These are phyloP conservation scores for Phytophthora pini DNA, from an alignment of 352 stramenopile species.

Conservation along the genomic window DNA sequence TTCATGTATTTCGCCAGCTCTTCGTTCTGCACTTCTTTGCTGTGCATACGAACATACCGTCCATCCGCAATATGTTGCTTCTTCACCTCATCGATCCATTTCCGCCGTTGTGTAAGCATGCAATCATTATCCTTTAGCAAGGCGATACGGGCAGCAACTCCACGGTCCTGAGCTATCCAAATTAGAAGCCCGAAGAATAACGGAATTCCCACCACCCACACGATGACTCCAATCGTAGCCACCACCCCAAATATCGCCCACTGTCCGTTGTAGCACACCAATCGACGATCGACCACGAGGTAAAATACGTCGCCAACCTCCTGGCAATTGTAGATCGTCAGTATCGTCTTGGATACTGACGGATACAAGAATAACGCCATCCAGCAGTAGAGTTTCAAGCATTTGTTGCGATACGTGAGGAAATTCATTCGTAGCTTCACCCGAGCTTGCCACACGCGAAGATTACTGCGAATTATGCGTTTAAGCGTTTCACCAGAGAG, in stretches of 20 bases:
- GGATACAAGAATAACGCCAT: slow-evolving; percentile 79
- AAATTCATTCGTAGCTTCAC: slow-evolving; percentile 88
- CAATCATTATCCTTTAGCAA: slow-evolving; percentile 49
- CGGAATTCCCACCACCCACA: slow-evolving; percentile 81
- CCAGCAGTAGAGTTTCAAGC: slow-evolving; percentile 82
- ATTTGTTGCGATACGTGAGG: slow-evolving; percentile 82
- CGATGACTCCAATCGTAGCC: slow-evolving; percentile 55
- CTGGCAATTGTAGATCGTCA: slow-evolving; percentile 85
- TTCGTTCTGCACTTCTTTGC: slow-evolving; percentile 61
- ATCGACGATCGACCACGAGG: slow-evolving; percentile 68
- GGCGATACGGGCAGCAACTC: slow-evolving; percentile 53
- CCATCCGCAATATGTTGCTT: slow-evolving; percentile 53
- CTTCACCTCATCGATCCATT: slow-evolving; percentile 71
- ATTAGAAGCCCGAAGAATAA: slow-evolving; percentile 86
- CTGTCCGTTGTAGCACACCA: slow-evolving; percentile 70
- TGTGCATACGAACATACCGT: slow-evolving; percentile 64
- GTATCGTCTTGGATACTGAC: slow-evolving; percentile 78
- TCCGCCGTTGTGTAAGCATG: slow-evolving; percentile 47
- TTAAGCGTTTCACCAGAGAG: slow-evolving; percentile 62
- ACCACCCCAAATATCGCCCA: slow-evolving; percentile 74
- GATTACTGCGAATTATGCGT: slow-evolving; percentile 71
- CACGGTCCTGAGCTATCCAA: slow-evolving; percentile 63
- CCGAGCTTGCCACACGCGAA: slow-evolving; percentile 78
- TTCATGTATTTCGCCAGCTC: slow-evolving; percentile 81
- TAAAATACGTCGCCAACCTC: slow-evolving; percentile 68